Evolutionary conservation across 2,329 filamentous ascomycete species (phyloP), one percentile per base, ranked within the genome.

Genomic region (Alternaria brassicae): DNA sequence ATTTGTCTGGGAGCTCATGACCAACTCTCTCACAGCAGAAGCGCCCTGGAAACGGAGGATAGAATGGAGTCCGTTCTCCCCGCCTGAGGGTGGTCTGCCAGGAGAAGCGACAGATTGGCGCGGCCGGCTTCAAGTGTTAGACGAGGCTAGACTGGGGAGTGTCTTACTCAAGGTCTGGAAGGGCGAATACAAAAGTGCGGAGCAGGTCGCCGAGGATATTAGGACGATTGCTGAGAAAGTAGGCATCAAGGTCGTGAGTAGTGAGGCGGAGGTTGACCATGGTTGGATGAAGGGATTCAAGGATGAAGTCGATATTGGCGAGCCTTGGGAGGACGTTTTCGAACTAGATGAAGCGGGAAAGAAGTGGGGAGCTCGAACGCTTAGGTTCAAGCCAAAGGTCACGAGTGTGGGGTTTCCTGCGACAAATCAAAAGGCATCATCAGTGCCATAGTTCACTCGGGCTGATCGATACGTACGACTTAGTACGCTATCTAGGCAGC

Each of bases 81-180:
- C 56, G 4, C 23, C 27, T n/a, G 42, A 39, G 4, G 51, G 42
- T 30, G n/a, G 42, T 40, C 15, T 15, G 6, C 6, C 42, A 1
- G 34, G 41, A 15, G 7, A 36, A 41, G 41, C 32, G 15, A 13
- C 7, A 25, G 32, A 49, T 17, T 21, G 51, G 17, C 37, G 25
- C 19, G 36, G 53, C 23, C 13, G 28, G 21, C 48, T 42, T 1
- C 48, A 61, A 47, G 44, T 54, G 21, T 12, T 64, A 25, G 55
- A 62, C 4, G 56, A 62, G 13, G 59, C 41, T 32, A 48, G 62
- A 23, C 45, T 62, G 9, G 55, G 59, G 5, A 54, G 13, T 19
- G 30, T 64, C 1, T 17, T 60, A 15, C 45, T 54, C 12, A 54
- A 63, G 12, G 53, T 60, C 15, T 62, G 52, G 53, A 63, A 62